Base-by-base conservation (phyloP, 441 rosid species). In the Melastoma candidum region DNA sequence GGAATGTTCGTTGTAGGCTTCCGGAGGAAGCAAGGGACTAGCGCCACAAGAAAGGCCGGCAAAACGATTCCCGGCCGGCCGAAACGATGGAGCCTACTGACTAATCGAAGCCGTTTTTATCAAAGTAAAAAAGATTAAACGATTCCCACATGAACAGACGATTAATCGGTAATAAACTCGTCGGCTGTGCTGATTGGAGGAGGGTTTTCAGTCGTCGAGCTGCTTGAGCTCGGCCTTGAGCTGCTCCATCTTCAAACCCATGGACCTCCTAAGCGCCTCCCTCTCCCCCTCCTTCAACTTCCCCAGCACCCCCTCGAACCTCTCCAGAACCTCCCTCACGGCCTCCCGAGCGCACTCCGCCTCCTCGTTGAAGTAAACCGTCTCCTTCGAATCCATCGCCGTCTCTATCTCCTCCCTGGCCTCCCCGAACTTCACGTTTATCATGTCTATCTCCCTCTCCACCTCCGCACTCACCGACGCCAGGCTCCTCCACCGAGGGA, bases 231-330 rank as follows among this genome's bases (percentile, higher is more conserved):
- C 95, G 43, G 95, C 97, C 70, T 88, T 88, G 53, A 88, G 64
- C 72, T 92, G 98, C 82, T 92, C 92, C 44, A 92, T 86, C 85
- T 92, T 92, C 17, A 88, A 80, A 11, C 98, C 97, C 98, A 92
- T 92, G 4, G 98, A 92, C 57, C 95, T 70, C 61, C 70, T 89
- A 64, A 92, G 51, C 5, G 82, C 81, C 0, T 80, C 74, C 74
- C 59, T 81, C 58, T 76, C 74, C 13, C 63, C 61, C 69, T 83
- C 85, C 0, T 81, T 65, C 11, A 86, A 56, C 68, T 77, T 88
- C 26, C 55, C 73, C 50, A 84, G 53, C 46, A 86, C 73, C 54
- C 74, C 82, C 1, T 76, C 69, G 63, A 82, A 93, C 87, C 78
- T 48, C 59, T 76, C 83, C 66, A 81, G 25, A 41, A 77, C 90